Conservation (phyloP, 441 rosid species). For the Eutrema salsugineum region DNA sequence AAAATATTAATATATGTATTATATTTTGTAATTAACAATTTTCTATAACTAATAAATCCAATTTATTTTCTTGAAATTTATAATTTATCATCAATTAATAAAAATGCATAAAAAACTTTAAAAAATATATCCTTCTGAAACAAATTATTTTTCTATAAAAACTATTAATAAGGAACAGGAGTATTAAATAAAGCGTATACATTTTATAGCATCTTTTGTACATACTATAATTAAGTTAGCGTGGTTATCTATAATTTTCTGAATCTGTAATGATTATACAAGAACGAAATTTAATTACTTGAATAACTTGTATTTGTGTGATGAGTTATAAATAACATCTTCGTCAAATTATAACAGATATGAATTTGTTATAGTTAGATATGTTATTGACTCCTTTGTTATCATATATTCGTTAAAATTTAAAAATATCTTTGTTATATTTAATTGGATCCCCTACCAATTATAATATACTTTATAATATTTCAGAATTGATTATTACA, state of each 20-base stretch:
- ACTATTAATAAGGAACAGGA: too few species aligned
- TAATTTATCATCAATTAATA: too few species aligned
- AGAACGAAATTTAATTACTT: not conserved
- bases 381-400: not conserved
- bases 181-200: not conserved
- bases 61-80: too few species aligned
- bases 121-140: too few species aligned
- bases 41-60: too few species aligned
- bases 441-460: conserved; percentile 16
- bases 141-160: too few species aligned
- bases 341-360: not conserved
- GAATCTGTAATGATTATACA: not conserved
- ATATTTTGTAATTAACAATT: too few species aligned
- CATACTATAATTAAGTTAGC: not conserved
- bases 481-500: conserved; percentile 19
- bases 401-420: not conserved
- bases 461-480: not conserved
- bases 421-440: not conserved
- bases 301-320: not conserved
- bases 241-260: not conserved
- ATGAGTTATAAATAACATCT: not conserved
- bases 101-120: too few species aligned
- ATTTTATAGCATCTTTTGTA: not conserved
- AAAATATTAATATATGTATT: too few species aligned
- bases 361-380: not conserved